phyloP scores from a whole-genome alignment of 2,329 filamentous ascomycete genomes.

The Xylariaceae sp. region DNA sequence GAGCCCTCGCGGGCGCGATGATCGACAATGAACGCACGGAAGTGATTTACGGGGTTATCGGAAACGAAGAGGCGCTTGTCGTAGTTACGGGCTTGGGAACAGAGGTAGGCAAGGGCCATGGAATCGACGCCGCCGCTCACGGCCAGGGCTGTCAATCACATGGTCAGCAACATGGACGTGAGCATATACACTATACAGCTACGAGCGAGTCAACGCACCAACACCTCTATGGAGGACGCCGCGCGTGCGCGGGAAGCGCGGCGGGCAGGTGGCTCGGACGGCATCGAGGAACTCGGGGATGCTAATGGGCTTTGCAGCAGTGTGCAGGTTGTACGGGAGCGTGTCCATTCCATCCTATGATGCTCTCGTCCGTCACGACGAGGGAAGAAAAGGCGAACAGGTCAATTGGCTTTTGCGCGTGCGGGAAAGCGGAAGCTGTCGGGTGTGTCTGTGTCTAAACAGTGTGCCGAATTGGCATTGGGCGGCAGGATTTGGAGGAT shows the following conservation, averaged over 20 bases:
- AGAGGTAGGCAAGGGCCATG: slow-evolving; percentile 87
- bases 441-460: too few species aligned
- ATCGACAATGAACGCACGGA: slow-evolving; percentile 50
- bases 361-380: too few species aligned
- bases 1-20: slow-evolving; percentile 54
- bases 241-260: slow-evolving; percentile 42
- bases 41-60: slow-evolving; percentile 39
- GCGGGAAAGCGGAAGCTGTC: too few species aligned
- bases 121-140: slow-evolving; percentile 93
- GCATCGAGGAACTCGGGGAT: slow-evolving; percentile 43
- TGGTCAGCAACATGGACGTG: too few species aligned
- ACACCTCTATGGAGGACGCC: slow-evolving; percentile 33
- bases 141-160: slow-evolving; percentile 56
- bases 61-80: slow-evolving; percentile 35
- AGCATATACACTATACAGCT: neutral
- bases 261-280: slow-evolving; percentile 43
- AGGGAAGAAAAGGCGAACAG: too few species aligned
- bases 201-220: slow-evolving; percentile 29
- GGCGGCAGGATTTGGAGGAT: too few species aligned
- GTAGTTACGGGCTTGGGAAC: slow-evolving; percentile 41
- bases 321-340: slow-evolving; percentile 35
- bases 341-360: slow-evolving; percentile 36
- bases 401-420: too few species aligned
- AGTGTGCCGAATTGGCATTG: too few species aligned
- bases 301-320: slow-evolving; percentile 34